Percentiles rank a stretch among this genome's conserved stretches.
Evolutionary conservation across 2,329 filamentous ascomycete species (phyloP).

Genomic region (Paracamarosporium sp.): DNA sequence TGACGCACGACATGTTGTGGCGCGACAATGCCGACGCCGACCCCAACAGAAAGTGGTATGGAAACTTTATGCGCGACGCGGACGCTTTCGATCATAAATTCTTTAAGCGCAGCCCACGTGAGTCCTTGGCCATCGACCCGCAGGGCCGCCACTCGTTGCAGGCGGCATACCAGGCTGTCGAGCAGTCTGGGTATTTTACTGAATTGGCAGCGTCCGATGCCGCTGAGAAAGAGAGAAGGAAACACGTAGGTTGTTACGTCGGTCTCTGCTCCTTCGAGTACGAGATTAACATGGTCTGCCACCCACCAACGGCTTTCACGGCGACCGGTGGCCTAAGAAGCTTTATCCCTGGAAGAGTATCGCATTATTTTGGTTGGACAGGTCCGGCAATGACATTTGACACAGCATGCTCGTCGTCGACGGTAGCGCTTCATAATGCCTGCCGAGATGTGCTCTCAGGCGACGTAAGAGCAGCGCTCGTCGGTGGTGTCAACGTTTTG

Average conservation of each 20-base stretch:
- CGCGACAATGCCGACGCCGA: neutral
- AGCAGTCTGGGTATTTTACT: conserved; percentile 33
- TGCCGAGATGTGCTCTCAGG: conserved; percentile 32
- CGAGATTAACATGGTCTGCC: conserved; percentile 18
- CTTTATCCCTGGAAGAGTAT: conserved; percentile 30
- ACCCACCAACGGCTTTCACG: conserved; percentile 24
- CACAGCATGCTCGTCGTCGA: conserved; percentile 43
- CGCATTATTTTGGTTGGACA: conserved; percentile 32
- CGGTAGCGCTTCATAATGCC: conserved; percentile 39
- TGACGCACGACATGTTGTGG: neutral
- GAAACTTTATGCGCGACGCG: conserved; percentile 32
- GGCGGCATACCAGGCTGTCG: conserved; percentile 36
- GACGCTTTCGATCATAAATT: conserved; percentile 41
- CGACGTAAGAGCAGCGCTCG: conserved; percentile 38
- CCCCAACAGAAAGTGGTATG: conserved; percentile 14
- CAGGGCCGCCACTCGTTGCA: conserved; percentile 35
- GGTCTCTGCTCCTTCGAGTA: conserved; percentile 43
- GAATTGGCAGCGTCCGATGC: neutral
- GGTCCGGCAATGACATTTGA: conserved; percentile 40
- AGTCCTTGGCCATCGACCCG: conserved; percentile 34
- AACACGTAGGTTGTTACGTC: conserved; percentile 38
- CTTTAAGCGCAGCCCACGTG: conserved; percentile 26
- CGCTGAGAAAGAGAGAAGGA: conserved; percentile 13
- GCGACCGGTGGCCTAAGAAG: conserved; percentile 26
- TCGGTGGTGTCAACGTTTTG: conserved; percentile 45